These are phyloP conservation scores for Neurospora hispaniola DNA, from an alignment of 495 filamentous ascomycete genomes.

Conservation along the genomic window DNA sequence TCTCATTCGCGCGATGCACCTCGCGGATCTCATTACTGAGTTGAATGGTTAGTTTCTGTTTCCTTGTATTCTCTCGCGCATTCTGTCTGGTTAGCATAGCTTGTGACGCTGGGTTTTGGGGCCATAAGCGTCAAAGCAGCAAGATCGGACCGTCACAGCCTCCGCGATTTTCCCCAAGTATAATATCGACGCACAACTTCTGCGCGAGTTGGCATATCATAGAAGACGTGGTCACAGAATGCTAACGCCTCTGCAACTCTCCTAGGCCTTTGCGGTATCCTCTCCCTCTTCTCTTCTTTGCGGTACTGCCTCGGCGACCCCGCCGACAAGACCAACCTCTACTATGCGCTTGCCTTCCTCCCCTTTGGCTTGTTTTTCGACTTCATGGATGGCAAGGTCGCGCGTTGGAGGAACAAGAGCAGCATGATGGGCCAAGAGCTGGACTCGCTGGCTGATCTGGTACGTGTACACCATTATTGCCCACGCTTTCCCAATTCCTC, in stretches of 20 bases:
- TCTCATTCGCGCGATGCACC: conserved; percentile 68
- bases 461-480: conserved; percentile 30
- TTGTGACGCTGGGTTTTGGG: neutral
- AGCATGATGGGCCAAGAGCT: conserved; percentile 96
- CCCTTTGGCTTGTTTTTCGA: conserved; percentile 96
- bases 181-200: neutral
- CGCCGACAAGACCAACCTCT: conserved; percentile 53
- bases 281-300: conserved; percentile 93
- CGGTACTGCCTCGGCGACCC: conserved; percentile 81
- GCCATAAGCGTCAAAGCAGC: neutral
- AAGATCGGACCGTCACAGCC: neutral
- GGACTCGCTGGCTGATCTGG: conserved; percentile 93
- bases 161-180: neutral
- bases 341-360: conserved; percentile 75
- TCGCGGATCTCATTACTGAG: conserved; percentile 92
- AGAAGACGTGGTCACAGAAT: neutral
- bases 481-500: neutral
- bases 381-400: conserved; percentile 95
- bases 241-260: neutral
- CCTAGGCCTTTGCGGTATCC: conserved; percentile 68
- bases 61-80: neutral
- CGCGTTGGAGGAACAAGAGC: conserved; percentile 89
- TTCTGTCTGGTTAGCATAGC: neutral
- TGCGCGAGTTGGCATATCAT: neutral
- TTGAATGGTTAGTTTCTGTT: conserved; percentile 59